These are phyloP conservation scores for Naganishia vishniacii DNA, from an alignment of 768 basidiomycete genomes.

Conservation along the genomic window DNA sequence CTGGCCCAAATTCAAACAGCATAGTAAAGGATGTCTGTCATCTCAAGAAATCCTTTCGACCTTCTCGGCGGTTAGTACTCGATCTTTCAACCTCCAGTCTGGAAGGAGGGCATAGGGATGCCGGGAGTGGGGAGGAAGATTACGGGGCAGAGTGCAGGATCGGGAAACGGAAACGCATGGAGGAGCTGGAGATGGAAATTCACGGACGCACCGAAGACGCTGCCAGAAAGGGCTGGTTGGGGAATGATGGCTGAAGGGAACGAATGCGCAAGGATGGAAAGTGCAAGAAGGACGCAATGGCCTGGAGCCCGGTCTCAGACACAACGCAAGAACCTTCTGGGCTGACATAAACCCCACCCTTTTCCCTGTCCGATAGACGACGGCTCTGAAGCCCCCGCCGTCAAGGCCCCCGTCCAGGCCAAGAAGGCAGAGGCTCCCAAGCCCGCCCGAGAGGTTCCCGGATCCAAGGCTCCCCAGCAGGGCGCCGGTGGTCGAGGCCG, in stretches of 20 bases:
- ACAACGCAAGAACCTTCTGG: no score
- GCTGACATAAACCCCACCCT: no score
- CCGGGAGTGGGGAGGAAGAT: not conserved
- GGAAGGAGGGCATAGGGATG: no score
- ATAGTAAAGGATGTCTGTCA: constrained; percentile 25
- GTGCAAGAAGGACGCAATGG: no score
- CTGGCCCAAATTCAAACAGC: not conserved
- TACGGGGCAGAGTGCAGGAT: not conserved
- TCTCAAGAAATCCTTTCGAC: constrained; percentile 32
- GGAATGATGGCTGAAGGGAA: no score
- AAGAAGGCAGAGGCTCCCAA: constrained; percentile 33
- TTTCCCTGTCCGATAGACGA: constrained; percentile 10
- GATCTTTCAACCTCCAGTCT: not conserved
- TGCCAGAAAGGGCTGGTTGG: not conserved
- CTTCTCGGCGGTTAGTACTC: constrained; percentile 29
- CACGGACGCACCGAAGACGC: no score
- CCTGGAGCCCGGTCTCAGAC: no score
- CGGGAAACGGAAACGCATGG: not conserved
- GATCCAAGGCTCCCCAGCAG: constrained; percentile 31
- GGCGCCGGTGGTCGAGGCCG: constrained; percentile 33
- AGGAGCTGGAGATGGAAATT: not conserved
- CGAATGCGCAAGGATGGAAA: no score
- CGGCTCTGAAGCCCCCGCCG: constrained; percentile 21
- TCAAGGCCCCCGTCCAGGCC: constrained; percentile 30
- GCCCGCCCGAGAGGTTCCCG: constrained; percentile 42